Base-by-base conservation (phyloP, 768 basidiomycete species). In the Tricholoma terreum region DNA sequence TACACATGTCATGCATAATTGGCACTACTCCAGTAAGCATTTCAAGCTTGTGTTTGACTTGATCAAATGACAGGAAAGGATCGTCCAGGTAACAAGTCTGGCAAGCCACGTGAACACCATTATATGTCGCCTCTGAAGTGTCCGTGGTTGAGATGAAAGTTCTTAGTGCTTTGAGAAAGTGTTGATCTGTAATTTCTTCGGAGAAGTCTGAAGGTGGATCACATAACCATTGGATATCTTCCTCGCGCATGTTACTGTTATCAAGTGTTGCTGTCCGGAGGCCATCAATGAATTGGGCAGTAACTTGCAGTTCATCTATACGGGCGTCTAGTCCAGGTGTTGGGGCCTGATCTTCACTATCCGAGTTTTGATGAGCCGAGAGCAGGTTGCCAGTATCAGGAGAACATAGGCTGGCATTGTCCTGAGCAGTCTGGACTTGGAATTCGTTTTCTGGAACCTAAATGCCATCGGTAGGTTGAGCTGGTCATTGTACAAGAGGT, bases 1-100 rank as follows among this genome's bases (percentile, higher is more conserved):
- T 56, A 50, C 79, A 82, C 79, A 81, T 82, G 56, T 82, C 73
- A n/a, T 69, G 48, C 0, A 63, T 43, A 5, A 81, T 58, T 0
- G 72, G 43, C 6, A 65, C 45, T 3, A 83, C 59, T 1, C 78
- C 73, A 14, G 66, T 77, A 10, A 76, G 46, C 6, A 67, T 19
- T 9, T 59, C 54, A 7, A 76, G 56, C 2, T 49, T 45, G 8
- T 63, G 33, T 49, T 73, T 66, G 45, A 74, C 53, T 34, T 66
- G 56, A 38, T 74, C 49, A 36, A 63, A 69, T 1, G 70, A 71
- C 7, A 70, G 67, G 24, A 74, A 63, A 6, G 61, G 50, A 15
- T 64, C 55, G 2, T 72, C 63, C 6, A 70, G 71, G 57, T 67
- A 59, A 3, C 65, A 61, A 6, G 56, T 55, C 3, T 55, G 30